These are phyloP conservation scores for Debaryomyces sp. DNA, from an alignment of 1,139 yeast species.

Conservation along the genomic window DNA sequence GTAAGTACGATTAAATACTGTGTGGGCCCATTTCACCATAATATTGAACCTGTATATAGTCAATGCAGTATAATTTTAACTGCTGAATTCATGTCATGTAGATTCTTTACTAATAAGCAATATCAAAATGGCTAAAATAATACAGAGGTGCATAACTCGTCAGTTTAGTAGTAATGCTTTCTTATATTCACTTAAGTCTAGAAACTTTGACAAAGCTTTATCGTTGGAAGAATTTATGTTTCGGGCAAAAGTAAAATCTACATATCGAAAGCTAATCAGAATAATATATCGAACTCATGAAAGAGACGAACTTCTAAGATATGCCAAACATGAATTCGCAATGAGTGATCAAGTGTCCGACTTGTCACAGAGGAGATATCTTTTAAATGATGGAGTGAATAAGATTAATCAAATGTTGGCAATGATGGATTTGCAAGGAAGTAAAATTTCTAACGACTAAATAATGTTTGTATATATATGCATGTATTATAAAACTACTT, in stretches of 20 bases:
- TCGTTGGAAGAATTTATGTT: slow-evolving; percentile 47
- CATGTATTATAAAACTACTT: not conserved
- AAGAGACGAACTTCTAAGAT: slow-evolving; percentile 34
- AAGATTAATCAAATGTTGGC: slow-evolving; percentile 30
- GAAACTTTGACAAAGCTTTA: slow-evolving; percentile 19
- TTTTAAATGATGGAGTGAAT: slow-evolving; percentile 38
- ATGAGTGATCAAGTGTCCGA: slow-evolving; percentile 29
- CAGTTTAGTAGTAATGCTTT: not conserved
- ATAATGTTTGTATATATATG: not conserved
- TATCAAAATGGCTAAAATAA: not conserved
- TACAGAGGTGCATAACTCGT: not conserved
- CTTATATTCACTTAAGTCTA: not conserved
- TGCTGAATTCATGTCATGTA: not conserved
- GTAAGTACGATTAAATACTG: too few species aligned
- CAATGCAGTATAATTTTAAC: not conserved
- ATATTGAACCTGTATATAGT: not conserved
- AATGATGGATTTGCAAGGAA: slow-evolving; percentile 21
- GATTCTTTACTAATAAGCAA: too few species aligned
- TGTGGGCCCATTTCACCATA: too few species aligned
- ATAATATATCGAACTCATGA: slow-evolving; percentile 42
- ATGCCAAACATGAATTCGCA: slow-evolving; percentile 39
- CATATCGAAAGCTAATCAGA: slow-evolving; percentile 38
- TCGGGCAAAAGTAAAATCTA: slow-evolving; percentile 33
- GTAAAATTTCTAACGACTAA: slow-evolving; percentile 1
- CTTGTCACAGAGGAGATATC: slow-evolving; percentile 40